Evolutionary conservation across 441 rosid species (phyloP).

Genomic region (Adansonia gregorii): DNA sequence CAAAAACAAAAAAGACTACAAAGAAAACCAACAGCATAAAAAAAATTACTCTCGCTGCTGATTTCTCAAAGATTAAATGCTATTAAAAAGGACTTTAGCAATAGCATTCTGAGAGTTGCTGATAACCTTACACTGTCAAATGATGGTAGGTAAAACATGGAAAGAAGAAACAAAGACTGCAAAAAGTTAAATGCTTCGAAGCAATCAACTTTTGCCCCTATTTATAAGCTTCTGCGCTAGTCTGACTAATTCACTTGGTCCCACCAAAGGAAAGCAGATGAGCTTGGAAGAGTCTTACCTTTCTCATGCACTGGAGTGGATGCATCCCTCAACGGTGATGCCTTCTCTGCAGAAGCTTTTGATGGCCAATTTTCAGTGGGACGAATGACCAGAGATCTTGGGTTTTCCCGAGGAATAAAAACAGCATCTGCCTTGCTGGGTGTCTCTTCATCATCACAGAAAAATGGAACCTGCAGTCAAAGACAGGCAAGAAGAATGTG

Average conservation of each 20-base stretch:
- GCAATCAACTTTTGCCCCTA: neutral
- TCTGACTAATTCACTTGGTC: neutral
- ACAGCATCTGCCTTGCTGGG: constrained; percentile 87
- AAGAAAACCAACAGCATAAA: neutral
- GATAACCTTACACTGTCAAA: neutral
- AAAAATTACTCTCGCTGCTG: neutral
- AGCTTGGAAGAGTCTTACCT: constrained; percentile 42
- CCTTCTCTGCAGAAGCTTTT: constrained; percentile 54
- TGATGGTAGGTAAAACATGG: neutral
- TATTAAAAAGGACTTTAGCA: neutral
- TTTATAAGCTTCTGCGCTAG: neutral
- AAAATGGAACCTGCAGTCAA: constrained; percentile 78
- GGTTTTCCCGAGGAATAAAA: constrained; percentile 91
- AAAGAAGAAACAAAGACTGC: neutral
- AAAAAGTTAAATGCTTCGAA: neutral
- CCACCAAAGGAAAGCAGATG: neutral
- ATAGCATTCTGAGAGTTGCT: neutral
- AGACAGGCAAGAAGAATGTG: too few relatives aligned
- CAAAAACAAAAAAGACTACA: neutral
- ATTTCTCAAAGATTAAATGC: neutral
- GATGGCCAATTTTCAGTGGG: constrained; percentile 66
- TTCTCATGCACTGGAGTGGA: constrained; percentile 54
- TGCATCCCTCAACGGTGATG: constrained; percentile 48
- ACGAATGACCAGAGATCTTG: constrained; percentile 81
- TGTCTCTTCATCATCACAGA: constrained; percentile 81